These are phyloP conservation scores for Geotrichum europaeum DNA, from an alignment of 1,139 yeast genomes.

Conservation along the genomic window DNA sequence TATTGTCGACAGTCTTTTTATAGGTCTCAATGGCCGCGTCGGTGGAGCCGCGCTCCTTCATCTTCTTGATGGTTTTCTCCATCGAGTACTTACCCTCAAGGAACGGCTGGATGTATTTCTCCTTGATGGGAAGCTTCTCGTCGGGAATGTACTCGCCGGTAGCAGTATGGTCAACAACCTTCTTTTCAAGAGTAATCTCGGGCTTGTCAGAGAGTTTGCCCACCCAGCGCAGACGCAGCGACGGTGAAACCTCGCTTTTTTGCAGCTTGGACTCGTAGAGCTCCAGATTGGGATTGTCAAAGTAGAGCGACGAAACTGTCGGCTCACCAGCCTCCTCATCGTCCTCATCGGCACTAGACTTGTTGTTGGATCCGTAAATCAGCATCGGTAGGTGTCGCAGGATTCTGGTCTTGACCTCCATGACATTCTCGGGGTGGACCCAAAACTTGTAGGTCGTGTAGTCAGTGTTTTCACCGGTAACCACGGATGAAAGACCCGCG, in stretches of 20 bases:
- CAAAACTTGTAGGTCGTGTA: conserved; percentile 84
- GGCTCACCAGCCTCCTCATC: conserved; percentile 53
- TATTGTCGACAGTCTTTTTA: conserved; percentile 49
- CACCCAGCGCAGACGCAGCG: conserved; percentile 85
- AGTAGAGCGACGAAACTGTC: conserved; percentile 76
- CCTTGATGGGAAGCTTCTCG: conserved; percentile 63
- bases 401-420: conserved; percentile 94
- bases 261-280: conserved; percentile 79
- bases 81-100: conserved; percentile 43
- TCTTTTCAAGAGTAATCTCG: conserved; percentile 74
- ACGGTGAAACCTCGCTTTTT: conserved; percentile 62
- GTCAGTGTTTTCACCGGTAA: conserved; percentile 46
- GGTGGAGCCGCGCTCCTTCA: conserved; percentile 50
- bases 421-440: conserved; percentile 92
- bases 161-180: conserved; percentile 55
- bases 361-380: conserved; percentile 47
- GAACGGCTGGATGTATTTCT: conserved; percentile 67
- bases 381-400: conserved; percentile 89
- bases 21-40: conserved; percentile 45
- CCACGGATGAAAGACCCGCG: conserved; percentile 29
- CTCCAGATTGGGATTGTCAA: conserved; percentile 78
- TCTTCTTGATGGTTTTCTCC: conserved; percentile 46
- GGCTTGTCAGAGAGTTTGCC: conserved; percentile 74
- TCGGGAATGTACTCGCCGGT: conserved; percentile 24
- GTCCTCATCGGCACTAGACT: conserved; percentile 36